These are phyloP conservation scores for Chenopodium quinoa DNA, from an alignment of 148 eudicot species.

Conservation along the genomic window DNA sequence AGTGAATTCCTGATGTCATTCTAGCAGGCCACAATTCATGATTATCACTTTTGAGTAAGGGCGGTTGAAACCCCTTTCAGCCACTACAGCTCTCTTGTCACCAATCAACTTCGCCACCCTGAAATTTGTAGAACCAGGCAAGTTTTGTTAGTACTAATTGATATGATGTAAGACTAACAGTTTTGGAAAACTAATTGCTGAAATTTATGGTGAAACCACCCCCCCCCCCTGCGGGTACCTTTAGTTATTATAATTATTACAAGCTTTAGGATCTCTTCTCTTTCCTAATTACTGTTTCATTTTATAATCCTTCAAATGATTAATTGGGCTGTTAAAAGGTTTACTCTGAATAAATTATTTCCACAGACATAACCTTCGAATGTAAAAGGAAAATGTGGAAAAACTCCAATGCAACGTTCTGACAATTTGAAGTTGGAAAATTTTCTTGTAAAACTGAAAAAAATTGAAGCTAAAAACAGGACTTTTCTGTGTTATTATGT, in stretches of 20 bases:
- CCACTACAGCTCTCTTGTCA: conserved; percentile 93
- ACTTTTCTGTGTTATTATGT: neutral
- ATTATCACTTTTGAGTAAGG: conserved; percentile 78
- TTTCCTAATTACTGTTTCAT: neutral
- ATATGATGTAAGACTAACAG: neutral
- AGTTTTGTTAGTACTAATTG: conserved; percentile 1
- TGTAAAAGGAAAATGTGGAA: neutral
- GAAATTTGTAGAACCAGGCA: conserved; percentile 15
- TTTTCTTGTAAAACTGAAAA: neutral
- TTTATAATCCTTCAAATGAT: neutral
- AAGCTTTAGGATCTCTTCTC: neutral
- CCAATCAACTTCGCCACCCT: conserved; percentile 81
- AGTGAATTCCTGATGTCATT: conserved; percentile 25
- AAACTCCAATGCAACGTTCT: neutral
- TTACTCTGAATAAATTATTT: neutral
- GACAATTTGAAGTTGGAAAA: too few relatives aligned
- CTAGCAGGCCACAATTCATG: conserved; percentile 75
- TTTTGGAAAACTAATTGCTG: neutral
- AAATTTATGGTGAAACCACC: neutral
- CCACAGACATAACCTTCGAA: neutral
- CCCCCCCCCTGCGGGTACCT: too few relatives aligned
- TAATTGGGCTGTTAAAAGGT: neutral
- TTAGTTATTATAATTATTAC: neutral
- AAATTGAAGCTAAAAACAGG: neutral
- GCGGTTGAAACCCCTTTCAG: conserved; percentile 93